Conservation (phyloP, 2,329 filamentous ascomycete species). For the Trichoderma sp. region DNA sequence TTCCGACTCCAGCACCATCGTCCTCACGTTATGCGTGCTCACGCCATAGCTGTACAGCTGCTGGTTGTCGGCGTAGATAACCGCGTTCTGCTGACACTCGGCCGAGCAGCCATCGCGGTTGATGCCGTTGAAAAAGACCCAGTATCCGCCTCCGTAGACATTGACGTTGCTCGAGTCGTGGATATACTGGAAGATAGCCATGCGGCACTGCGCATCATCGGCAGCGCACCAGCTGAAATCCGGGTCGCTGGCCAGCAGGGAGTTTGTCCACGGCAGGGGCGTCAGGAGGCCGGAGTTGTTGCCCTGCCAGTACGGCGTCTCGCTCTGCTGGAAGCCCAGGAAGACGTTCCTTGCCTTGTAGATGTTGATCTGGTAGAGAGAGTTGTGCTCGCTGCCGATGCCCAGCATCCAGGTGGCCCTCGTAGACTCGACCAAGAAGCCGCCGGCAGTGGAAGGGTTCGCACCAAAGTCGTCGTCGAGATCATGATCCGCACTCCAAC, state of each 20-base stretch:
- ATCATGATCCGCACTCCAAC: constrained; percentile 51
- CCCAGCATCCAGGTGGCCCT: constrained; percentile 55
- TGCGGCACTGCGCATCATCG: constrained; percentile 34
- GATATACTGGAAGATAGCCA: constrained; percentile 30
- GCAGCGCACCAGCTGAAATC: constrained; percentile 36
- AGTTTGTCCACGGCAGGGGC: constrained; percentile 44
- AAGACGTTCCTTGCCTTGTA: constrained; percentile 49
- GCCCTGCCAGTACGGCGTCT: constrained; percentile 49
- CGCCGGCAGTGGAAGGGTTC: constrained; percentile 50
- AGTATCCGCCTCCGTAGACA: constrained; percentile 35
- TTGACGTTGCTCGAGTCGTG: constrained; percentile 30
- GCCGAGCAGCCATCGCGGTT: constrained; percentile 29
- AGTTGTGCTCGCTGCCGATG: constrained; percentile 54
- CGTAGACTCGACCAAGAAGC: constrained; percentile 49
- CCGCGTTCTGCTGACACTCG: constrained; percentile 31
- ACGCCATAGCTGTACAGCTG: constrained; percentile 37
- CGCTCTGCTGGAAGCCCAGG: constrained; percentile 49
- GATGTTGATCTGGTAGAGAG: constrained; percentile 57
- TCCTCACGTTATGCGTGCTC: constrained; percentile 36
- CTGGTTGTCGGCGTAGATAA: constrained; percentile 30
- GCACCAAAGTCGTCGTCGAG: constrained; percentile 49
- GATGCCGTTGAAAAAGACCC: constrained; percentile 36
- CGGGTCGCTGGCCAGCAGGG: constrained; percentile 33
- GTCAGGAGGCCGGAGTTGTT: constrained; percentile 39
- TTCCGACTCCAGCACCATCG: constrained; percentile 36